Base-by-base conservation (phyloP, 1,139 yeast species). In the Pichia norvegensis region DNA sequence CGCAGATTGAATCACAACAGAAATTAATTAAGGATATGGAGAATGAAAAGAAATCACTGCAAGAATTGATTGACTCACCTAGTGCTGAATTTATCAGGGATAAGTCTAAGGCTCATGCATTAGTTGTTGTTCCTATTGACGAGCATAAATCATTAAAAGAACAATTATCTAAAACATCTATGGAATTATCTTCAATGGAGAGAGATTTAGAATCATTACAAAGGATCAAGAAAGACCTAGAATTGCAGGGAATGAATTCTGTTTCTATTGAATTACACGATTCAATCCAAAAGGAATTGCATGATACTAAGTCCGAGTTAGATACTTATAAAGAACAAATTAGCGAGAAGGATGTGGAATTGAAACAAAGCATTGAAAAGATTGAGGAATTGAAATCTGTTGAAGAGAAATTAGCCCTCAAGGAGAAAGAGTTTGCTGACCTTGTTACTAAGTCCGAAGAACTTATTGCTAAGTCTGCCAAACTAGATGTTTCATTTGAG, bases 111-210 rank as follows among this genome's bases (percentile, higher is more conserved):
- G 40, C 43, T 3, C 50, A 57, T 16, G 63, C 62, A 4, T 41
- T 58, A 19, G 56, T 59, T 14, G 53, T 59, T 13, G 40, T 77
- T 17, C 53, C 70, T 13, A 44, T 53, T 5, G 52, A 47, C 8
- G 66, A 66, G 29, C 54, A 59, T 38, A 50, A 55, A 1, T 37
- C 36, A 6, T 16, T 54, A 21, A 45, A 40, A 11, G 29, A 38
- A 13, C 43, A 51, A 33, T 35, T 51, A n/a, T 3, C 35, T 10
- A 38, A 38, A 14, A 44, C 27, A 20, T 10, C 43, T 7, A 20
- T 33, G 6, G 43, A 37, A 4, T 38, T 51, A 49, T 52, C 40
- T 7, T 39, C 38, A 36, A 42, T 47, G 36, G 42, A 46, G n/a
- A 33, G 41, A 19, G 56, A 53, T 23, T 36, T 53, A 8, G 39